Evolutionary conservation across 2,329 filamentous ascomycete species (phyloP), one percentile per base, ranked within the genome.

Genomic region (Byssothecium circinans): DNA sequence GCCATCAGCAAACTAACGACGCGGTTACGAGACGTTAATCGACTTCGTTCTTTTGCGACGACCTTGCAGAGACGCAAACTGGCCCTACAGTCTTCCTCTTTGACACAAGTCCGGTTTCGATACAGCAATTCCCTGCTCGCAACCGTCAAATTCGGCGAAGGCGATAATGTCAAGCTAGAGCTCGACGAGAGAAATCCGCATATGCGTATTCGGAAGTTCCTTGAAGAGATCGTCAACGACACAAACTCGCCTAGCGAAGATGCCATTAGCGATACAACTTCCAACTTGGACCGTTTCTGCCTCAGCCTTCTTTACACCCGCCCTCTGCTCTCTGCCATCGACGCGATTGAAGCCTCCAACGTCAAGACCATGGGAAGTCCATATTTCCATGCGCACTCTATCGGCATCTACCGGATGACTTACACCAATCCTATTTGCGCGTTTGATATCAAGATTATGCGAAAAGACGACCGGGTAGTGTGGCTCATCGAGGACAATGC

Each of bases 41-140:
- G 86, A 17, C 77, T 94, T 22, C 84, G 89, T 32, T 80, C 81
- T 35, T 89, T 88, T 60, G 76, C 90, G 20, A 80, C 84, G 36
- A 83, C 85, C 1, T 80, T 91, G 52, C 58, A 67, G 75, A 82
- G 45, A 74, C 76, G 52, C 76, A 81, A 55, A 76, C 79, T 42
- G 79, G 88, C 29, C 74, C 74, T 35, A 80, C 81, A 62, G 78
- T 85, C 56, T 74, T 78, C 33, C 77, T 92, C 45, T 75, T 76
- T 55, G 76, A 81, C 64, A 30, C 55, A 62, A 52, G 79, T 94
- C 5, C 74, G 80, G 2, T 90, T 94, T 65, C 81, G 77, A n/a
- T 95, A 94, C 65, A 76, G 68, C 56, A 49, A 73, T 62, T 27
- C 52, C 81, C 81, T 77, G 76, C 73, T 47, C 50, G 83, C 85